Evolutionary conservation across 2,329 filamentous ascomycete genomes (phyloP).

Genomic region (Chlorencoelia australis): DNA sequence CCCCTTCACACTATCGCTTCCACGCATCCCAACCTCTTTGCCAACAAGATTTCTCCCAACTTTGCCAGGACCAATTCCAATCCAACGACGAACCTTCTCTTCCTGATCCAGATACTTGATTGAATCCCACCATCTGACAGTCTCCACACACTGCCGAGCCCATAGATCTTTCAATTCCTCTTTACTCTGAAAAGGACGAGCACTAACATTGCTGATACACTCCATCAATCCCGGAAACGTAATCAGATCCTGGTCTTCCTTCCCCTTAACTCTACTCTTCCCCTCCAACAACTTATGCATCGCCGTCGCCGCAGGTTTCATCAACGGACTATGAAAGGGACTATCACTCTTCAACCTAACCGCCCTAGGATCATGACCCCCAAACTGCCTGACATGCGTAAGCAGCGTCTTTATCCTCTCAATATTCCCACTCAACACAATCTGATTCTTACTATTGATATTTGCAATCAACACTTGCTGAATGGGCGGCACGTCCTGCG

Average conservation of each 20-base stretch:
- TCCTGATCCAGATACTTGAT: constrained; percentile 83
- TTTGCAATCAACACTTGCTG: constrained; percentile 87
- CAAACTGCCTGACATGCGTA: constrained; percentile 77
- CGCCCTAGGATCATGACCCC: constrained; percentile 81
- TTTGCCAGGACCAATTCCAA: constrained; percentile 88
- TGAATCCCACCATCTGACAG: constrained; percentile 89
- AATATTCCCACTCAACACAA: constrained; percentile 83
- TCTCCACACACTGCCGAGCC: constrained; percentile 77
- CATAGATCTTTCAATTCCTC: constrained; percentile 70
- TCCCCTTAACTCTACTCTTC: constrained; percentile 43
- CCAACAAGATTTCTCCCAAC: constrained; percentile 89
- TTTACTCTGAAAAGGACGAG: constrained; percentile 62
- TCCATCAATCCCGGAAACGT: constrained; percentile 66
- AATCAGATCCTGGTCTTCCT: constrained; percentile 52
- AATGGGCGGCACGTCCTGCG: constrained; percentile 60
- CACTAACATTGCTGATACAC: constrained; percentile 80
- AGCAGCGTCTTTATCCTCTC: constrained; percentile 72
- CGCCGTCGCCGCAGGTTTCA: constrained; percentile 70
- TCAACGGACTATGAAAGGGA: constrained; percentile 86
- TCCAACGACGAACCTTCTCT: constrained; percentile 70
- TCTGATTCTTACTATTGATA: constrained; percentile 92
- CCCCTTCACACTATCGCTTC: constrained; percentile 68
- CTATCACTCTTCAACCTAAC: constrained; percentile 79
- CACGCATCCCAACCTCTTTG: constrained; percentile 85
- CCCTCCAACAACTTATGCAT: constrained; percentile 60